phyloP scores from a whole-genome alignment of 208 protist genomes.

The Leishmania turanica region DNA sequence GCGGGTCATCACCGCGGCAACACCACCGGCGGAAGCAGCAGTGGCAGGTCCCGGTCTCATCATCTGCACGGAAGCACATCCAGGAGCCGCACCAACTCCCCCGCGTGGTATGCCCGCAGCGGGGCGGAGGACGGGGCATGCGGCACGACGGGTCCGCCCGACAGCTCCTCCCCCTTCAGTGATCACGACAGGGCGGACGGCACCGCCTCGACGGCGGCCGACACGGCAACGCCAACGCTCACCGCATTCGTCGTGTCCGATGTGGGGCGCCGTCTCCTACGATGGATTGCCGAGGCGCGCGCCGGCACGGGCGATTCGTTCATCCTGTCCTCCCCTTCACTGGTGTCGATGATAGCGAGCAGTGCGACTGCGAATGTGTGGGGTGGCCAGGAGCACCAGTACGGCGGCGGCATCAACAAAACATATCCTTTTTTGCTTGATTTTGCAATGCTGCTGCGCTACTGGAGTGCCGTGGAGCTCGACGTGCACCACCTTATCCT shows the following conservation, averaged over 20 bases:
- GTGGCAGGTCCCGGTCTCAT: background rate
- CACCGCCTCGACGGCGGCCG: background rate
- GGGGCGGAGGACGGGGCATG: background rate
- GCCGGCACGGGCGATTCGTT: background rate
- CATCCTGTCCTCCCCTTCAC: background rate
- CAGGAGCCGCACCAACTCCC: background rate
- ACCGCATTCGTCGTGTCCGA: conserved; percentile 22
- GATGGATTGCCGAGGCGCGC: conserved; percentile 22
- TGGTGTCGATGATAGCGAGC: background rate
- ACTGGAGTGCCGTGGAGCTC: conserved; percentile 27
- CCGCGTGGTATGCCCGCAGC: background rate
- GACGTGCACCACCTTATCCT: conserved; percentile 34
- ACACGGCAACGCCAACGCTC: conserved; percentile 3
- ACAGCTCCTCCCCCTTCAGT: background rate
- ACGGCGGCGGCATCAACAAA: background rate
- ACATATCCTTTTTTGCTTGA: conserved; percentile 25
- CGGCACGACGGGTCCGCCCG: background rate
- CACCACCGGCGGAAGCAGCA: background rate
- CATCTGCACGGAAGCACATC: background rate
- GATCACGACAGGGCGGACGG: background rate
- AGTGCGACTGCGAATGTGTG: background rate
- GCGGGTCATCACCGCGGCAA: conserved; percentile 2
- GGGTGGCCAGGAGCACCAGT: background rate
- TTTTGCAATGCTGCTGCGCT: conserved; percentile 28
- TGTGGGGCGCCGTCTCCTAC: conserved; percentile 20